Conservation (phyloP, 208 protist genomes). For the Entamoeba invadens region DNA sequence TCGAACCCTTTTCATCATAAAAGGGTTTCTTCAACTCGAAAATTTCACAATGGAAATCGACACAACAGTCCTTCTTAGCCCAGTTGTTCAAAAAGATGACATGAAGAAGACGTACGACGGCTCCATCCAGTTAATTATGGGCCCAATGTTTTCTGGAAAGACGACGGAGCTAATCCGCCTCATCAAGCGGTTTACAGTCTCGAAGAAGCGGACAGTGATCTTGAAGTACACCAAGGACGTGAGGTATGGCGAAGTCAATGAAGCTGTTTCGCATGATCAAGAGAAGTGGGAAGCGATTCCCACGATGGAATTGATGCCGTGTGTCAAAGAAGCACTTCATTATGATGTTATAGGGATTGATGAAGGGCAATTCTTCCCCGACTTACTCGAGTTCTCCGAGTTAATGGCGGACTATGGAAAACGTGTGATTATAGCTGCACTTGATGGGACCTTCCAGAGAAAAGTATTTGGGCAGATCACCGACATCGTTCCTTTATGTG, state of each 20-base stretch:
- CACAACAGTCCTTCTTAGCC: not conserved
- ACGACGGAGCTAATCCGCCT: conserved; percentile 10
- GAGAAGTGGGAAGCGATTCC: not conserved
- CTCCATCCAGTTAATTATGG: conserved; percentile 2
- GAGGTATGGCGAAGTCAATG: not conserved
- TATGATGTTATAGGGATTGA: not conserved
- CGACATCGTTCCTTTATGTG: conserved; percentile 59
- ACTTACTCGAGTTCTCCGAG: conserved; percentile 64
- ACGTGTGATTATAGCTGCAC: conserved; percentile 67
- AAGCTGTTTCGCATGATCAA: not conserved
- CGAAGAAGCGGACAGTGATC: not conserved
- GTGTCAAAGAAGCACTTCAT: not conserved
- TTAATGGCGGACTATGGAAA: conserved; percentile 60
- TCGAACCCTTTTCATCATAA: no score
- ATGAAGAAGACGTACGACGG: not conserved
- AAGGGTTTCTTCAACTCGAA: no score
- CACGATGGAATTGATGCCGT: not conserved
- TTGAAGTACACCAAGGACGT: conserved; percentile 15
- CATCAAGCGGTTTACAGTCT: not conserved
- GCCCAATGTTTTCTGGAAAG: conserved; percentile 24
- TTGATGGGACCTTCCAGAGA: conserved; percentile 70
- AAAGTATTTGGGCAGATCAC: conserved; percentile 61
- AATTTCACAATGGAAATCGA: not conserved
- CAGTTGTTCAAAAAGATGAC: not conserved
- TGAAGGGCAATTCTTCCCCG: conserved; percentile 53